Conservation (phyloP, 1,284 basidiomycete species). For the Neotropicomus parvogracilis region DNA sequence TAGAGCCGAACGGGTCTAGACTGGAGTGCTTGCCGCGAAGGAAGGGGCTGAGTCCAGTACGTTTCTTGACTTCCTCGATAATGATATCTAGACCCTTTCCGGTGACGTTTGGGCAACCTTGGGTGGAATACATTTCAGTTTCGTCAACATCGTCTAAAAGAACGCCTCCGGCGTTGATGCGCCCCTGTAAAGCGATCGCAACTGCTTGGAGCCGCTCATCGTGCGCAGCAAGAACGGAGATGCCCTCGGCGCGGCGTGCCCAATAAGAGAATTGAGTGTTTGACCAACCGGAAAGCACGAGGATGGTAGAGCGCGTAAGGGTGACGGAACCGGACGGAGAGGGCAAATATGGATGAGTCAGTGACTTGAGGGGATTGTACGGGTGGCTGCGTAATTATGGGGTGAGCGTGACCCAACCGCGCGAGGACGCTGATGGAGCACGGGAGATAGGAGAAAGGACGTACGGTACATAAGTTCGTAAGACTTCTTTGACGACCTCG, state of each 20-base stretch:
- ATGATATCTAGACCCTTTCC: conserved; percentile 48
- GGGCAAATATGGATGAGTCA: conserved; percentile 38
- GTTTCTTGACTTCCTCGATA: conserved; percentile 48
- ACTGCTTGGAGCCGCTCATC: conserved; percentile 41
- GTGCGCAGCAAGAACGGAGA: conserved; percentile 41
- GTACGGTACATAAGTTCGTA: conserved; percentile 47
- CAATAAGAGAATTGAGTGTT: conserved; percentile 52
- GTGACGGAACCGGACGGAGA: conserved; percentile 43
- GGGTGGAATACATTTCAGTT: conserved; percentile 21
- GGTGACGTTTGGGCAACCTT: conserved; percentile 37
- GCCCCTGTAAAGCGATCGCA: conserved; percentile 39
- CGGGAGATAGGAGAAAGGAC: conserved; percentile 22
- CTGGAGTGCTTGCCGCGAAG: conserved; percentile 50
- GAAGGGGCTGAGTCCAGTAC: conserved; percentile 45
- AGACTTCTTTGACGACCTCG: conserved; percentile 48
- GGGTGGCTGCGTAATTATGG: conserved; percentile 40
- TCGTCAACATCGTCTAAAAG: conserved; percentile 30
- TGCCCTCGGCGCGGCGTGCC: conserved; percentile 47
- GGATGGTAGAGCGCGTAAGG: conserved; percentile 45
- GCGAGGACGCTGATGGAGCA: conserved; percentile 6
- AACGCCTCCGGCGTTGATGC: conserved; percentile 38
- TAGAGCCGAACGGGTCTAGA: conserved; percentile 46
- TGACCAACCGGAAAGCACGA: conserved; percentile 48
- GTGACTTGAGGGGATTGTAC: conserved; percentile 48
- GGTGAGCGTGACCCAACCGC: conserved; percentile 21